These are phyloP conservation scores for Zostera marina DNA, from an alignment of 116 monocot species.

Conservation along the genomic window DNA sequence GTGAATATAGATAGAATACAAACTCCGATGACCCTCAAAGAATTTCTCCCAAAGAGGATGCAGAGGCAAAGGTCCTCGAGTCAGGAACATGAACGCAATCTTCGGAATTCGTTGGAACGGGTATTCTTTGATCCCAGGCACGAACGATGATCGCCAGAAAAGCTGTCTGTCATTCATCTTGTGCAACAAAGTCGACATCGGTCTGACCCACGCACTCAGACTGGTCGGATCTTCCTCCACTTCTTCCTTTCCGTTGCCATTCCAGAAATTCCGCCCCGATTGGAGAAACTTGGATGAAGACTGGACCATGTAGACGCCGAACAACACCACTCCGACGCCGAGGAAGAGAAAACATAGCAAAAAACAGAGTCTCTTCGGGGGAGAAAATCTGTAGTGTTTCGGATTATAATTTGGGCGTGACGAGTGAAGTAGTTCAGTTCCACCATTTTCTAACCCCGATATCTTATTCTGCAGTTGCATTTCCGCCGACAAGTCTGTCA, in stretches of 20 bases:
- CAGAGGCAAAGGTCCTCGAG: conserved; percentile 65
- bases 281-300: conserved; percentile 20
- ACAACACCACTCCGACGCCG: conserved; percentile 31
- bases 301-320: conserved; percentile 51
- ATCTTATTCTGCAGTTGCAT: conserved; percentile 6
- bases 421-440: no score
- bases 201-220: conserved; percentile 35
- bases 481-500: no score
- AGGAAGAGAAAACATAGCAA: conserved; percentile 31
- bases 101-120: conserved; percentile 73
- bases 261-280: conserved; percentile 12
- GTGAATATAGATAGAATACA: conserved; percentile 53
- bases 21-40: conserved; percentile 35
- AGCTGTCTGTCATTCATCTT: conserved; percentile 73
- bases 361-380: conserved; percentile 18
- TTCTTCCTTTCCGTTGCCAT: no score
- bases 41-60: conserved; percentile 76
- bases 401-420: not conserved
- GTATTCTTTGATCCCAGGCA: conserved; percentile 41
- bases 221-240: conserved; percentile 15
- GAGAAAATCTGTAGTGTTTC: conserved; percentile 3
- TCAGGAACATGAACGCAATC: conserved; percentile 82
- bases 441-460: conserved; percentile 21
- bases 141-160: conserved; percentile 69
- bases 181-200: conserved; percentile 28